Evolutionary conservation across 164 flowering plant genomes (phyloP).

Genomic region (Umbellularia californica): DNA sequence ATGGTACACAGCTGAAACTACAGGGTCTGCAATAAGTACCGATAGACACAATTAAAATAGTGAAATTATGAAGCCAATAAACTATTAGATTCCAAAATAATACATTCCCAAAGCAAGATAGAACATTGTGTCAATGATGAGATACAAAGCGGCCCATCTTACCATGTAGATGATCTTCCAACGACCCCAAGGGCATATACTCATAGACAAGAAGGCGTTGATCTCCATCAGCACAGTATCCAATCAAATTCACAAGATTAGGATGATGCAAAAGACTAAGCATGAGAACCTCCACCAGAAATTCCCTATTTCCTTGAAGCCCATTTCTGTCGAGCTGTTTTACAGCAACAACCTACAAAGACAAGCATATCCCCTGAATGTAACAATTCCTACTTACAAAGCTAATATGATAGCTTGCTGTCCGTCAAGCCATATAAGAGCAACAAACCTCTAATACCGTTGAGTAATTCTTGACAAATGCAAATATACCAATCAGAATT

Average conservation of each 20-base stretch:
- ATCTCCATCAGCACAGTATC: slow-evolving; percentile 43
- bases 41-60: too few species aligned
- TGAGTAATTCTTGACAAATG: background rate
- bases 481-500: background rate
- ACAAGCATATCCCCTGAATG: background rate
- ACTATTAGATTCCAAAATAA: too few species aligned
- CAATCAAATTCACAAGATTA: slow-evolving; percentile 37
- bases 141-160: background rate
- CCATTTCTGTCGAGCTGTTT: slow-evolving; percentile 38
- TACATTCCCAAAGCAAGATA: too few species aligned
- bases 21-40: too few species aligned
- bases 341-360: slow-evolving; percentile 35
- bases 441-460: background rate
- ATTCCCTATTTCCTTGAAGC: slow-evolving; percentile 40
- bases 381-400: background rate
- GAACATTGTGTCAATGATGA: too few species aligned
- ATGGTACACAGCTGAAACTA: too few species aligned
- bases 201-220: slow-evolving; percentile 42
- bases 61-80: too few species aligned
- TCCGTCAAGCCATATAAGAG: background rate
- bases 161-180: slow-evolving; percentile 43
- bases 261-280: slow-evolving; percentile 38
- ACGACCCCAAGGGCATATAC: slow-evolving; percentile 36
- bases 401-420: background rate
- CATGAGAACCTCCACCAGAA: slow-evolving; percentile 41